Evolutionary conservation across 106 monocot genomes (phyloP).

Genomic region (Apostasia ramifera): DNA sequence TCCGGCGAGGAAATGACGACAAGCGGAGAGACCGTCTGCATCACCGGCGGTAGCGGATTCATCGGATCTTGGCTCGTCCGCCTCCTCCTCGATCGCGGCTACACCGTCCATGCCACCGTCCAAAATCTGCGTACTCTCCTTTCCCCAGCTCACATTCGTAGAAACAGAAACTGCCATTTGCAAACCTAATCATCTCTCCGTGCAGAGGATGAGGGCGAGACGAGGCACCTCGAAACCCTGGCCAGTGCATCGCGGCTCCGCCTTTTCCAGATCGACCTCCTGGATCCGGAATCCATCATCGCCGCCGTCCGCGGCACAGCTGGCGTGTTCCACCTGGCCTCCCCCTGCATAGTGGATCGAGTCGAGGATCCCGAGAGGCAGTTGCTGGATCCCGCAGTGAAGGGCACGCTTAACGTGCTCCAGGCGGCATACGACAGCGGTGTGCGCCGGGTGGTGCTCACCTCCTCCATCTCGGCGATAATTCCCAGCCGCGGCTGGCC

Average conservation of each 20-base stretch:
- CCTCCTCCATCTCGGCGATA: slow-evolving; percentile 80
- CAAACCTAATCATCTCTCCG: neutral
- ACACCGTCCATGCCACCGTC: slow-evolving; percentile 78
- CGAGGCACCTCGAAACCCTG: slow-evolving; percentile 51
- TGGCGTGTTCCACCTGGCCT: slow-evolving; percentile 69
- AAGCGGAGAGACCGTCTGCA: slow-evolving; percentile 26
- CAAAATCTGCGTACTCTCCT: slow-evolving; percentile 36
- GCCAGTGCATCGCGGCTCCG: slow-evolving; percentile 28
- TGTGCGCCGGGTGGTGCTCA: slow-evolving; percentile 71
- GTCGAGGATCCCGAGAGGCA: slow-evolving; percentile 68
- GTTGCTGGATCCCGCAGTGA: slow-evolving; percentile 80
- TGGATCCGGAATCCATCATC: slow-evolving; percentile 36
- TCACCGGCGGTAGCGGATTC: slow-evolving; percentile 72
- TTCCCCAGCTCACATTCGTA: neutral
- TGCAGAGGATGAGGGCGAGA: slow-evolving; percentile 62
- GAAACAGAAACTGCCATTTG: neutral
- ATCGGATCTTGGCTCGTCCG: slow-evolving; percentile 66
- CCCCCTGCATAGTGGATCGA: slow-evolving; percentile 55
- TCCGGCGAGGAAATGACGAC: neutral
- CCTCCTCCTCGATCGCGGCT: slow-evolving; percentile 72
- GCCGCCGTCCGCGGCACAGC: slow-evolving; percentile 34
- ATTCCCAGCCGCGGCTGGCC: slow-evolving; percentile 77
- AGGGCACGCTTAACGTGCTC: slow-evolving; percentile 89
- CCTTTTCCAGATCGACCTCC: slow-evolving; percentile 55
- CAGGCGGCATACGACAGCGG: slow-evolving; percentile 62